These are phyloP conservation scores for Phalaenopsis aphrodite DNA, from an alignment of 106 monocot genomes.

Conservation along the genomic window DNA sequence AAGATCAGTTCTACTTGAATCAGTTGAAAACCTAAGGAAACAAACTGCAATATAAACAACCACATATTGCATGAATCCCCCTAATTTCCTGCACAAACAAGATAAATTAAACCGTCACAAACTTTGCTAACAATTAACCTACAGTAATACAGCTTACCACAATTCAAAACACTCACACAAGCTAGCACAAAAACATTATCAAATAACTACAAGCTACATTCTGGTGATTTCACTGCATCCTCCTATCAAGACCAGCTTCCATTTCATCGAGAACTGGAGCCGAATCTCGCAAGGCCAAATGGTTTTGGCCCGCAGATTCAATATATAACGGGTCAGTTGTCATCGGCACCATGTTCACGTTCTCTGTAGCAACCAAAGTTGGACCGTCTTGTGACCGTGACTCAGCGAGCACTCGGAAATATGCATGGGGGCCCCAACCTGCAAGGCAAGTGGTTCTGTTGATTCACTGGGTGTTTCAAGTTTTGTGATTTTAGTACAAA, in stretches of 20 bases:
- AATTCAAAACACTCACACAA: not conserved
- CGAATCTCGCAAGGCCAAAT: not conserved
- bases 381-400: not conserved
- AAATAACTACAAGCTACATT: not conserved
- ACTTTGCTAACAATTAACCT: not conserved
- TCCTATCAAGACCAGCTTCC: not conserved
- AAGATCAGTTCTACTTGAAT: too few species aligned
- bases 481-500: not conserved
- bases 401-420: conserved; percentile 8
- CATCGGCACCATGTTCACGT: not conserved
- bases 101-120: not conserved
- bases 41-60: too few species aligned
- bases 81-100: too few species aligned
- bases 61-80: too few species aligned
- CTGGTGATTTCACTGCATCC: not conserved
- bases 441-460: not conserved
- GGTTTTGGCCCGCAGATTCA: not conserved
- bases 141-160: not conserved
- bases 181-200: not conserved
- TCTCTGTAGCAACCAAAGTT: not conserved
- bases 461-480: not conserved
- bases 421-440: conserved; percentile 22
- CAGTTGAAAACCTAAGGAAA: too few species aligned
- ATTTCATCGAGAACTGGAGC: not conserved
- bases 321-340: not conserved